phyloP scores from a whole-genome alignment of 768 basidiomycete species.

The Boletellus emodensis region DNA sequence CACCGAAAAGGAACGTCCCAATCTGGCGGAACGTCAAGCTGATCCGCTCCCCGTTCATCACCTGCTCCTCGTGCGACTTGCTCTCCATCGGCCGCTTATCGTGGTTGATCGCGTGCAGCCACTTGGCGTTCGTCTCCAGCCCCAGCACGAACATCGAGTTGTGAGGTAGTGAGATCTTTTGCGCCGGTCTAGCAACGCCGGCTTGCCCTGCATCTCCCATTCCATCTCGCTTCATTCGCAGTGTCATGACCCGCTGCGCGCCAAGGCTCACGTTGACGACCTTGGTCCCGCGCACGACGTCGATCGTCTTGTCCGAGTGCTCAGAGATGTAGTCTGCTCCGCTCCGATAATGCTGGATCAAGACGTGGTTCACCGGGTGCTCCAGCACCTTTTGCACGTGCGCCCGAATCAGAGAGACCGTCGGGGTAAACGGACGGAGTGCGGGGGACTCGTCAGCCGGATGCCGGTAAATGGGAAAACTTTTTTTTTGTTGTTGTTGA shows the following conservation, averaged over 20 bases:
- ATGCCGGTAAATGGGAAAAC: slow-evolving; percentile 78
- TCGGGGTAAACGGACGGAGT: slow-evolving; percentile 62
- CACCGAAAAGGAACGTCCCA: slow-evolving; percentile 63
- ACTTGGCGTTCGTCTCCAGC: slow-evolving; percentile 63
- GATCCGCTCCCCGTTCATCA: slow-evolving; percentile 61
- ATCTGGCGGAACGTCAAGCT: slow-evolving; percentile 78
- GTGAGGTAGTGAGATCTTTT: slow-evolving; percentile 71
- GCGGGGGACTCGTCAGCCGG: slow-evolving; percentile 77
- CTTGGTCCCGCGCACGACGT: slow-evolving; percentile 66
- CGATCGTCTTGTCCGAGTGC: slow-evolving; percentile 84
- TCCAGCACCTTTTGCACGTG: slow-evolving; percentile 54
- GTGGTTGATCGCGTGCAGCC: slow-evolving; percentile 73
- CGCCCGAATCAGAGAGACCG: slow-evolving; percentile 59
- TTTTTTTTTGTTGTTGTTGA: slow-evolving; percentile 22
- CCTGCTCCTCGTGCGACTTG: slow-evolving; percentile 55
- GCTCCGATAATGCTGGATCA: slow-evolving; percentile 76
- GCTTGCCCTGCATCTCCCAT: slow-evolving; percentile 12
- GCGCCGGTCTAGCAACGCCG: slow-evolving; percentile 38
- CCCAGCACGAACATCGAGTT: slow-evolving; percentile 85
- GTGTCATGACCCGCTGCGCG: slow-evolving; percentile 71
- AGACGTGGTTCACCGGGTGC: slow-evolving; percentile 78
- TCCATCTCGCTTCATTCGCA: slow-evolving; percentile 60
- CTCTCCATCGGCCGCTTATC: slow-evolving; percentile 59
- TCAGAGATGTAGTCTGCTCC: slow-evolving; percentile 83
- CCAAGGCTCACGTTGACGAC: slow-evolving; percentile 83